A percentile compares a stretch with the other conserved stretches of the same genome.
phyloP scores from a whole-genome alignment of 139 green algal species.

The Chlamydomonas sp. region DNA sequence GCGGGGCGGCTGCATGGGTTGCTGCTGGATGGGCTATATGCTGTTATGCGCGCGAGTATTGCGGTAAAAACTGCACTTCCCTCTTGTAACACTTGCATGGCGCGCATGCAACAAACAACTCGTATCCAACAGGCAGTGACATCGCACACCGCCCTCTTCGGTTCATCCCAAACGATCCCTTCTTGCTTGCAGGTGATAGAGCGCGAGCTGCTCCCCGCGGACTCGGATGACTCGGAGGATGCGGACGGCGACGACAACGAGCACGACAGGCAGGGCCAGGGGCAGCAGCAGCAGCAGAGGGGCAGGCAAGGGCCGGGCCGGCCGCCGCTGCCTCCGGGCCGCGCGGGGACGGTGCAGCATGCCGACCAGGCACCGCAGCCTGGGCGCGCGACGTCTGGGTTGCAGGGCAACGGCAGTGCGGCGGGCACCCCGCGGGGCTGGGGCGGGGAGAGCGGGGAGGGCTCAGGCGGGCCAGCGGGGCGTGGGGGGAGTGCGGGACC shows the following conservation, averaged over 20 bases:
- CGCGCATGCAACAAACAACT: not conserved
- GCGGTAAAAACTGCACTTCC: too few species aligned
- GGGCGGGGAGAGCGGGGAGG: too few species aligned
- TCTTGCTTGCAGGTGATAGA: slow-evolving; percentile 3
- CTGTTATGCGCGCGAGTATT: too few species aligned
- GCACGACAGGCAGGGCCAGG: not conserved
- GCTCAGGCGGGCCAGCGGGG: too few species aligned
- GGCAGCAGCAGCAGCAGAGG: not conserved
- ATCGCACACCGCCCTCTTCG: not conserved
- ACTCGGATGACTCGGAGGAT: not conserved
- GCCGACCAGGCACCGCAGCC: not conserved
- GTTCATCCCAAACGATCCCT: not conserved
- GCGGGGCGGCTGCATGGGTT: not conserved
- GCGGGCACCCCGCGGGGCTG: too few species aligned
- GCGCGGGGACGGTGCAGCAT: not conserved
- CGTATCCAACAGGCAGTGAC: not conserved
- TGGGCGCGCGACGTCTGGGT: not conserved
- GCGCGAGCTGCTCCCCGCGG: not conserved
- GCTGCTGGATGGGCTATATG: not conserved
- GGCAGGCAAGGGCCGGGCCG: slow-evolving; percentile 24
- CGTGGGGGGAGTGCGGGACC: too few species aligned
- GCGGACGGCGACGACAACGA: not conserved
- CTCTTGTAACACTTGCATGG: too few species aligned
- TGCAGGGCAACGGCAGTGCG: too few species aligned
- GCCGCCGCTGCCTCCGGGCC: not conserved